Base-by-base conservation (phyloP, 305 asterid species). In the Fraxinus ornus region DNA sequence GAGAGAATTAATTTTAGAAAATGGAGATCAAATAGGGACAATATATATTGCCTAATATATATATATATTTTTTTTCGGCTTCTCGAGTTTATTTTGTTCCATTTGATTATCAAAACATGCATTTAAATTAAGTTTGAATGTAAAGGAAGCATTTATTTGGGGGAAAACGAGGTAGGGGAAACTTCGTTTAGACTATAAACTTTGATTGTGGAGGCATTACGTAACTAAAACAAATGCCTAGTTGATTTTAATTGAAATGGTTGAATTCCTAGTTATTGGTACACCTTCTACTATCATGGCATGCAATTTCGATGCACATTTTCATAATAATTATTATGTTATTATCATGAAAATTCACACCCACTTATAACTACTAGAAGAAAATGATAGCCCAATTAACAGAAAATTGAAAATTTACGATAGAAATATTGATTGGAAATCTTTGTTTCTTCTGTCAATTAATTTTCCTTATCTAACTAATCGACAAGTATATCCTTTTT, bases 311-410 rank as follows among this genome's bases (percentile, higher is more conserved):
- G 2, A 26, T 4, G 9, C 39, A 26, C 75, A 28, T 68, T 62
- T 19, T 28, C 75, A 13, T 68, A 28, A 68, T 26, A 13, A 28
- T 30, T 13, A 68, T 10, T 12, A 68, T 30, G 13, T 21, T 22
- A 62, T 0, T 26, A 22, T 68, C 75, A 13, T 4, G 21, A 70
- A 70, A 77, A 17, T 57, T 79, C 83, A 79, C 36, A 60, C 41
- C 86, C 78, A 83, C 80, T 62, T 1, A 32, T 32, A 76, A 75
- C 84, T 15, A 81, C 41, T 30, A 1, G 22, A 30, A 30, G 75
- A 70, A 70, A 70, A 70, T 39, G 75, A 70, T 70, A 4, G 75
- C 39, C 75, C 75, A 30, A 30, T 70, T 70, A 70, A 70, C 75
- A 70, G 19, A 30, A 68, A 30, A 70, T 68, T 30, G 75, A 68